Conservation (phyloP, 2,329 filamentous ascomycete genomes). For the Cucurbitaria berberidis region DNA sequence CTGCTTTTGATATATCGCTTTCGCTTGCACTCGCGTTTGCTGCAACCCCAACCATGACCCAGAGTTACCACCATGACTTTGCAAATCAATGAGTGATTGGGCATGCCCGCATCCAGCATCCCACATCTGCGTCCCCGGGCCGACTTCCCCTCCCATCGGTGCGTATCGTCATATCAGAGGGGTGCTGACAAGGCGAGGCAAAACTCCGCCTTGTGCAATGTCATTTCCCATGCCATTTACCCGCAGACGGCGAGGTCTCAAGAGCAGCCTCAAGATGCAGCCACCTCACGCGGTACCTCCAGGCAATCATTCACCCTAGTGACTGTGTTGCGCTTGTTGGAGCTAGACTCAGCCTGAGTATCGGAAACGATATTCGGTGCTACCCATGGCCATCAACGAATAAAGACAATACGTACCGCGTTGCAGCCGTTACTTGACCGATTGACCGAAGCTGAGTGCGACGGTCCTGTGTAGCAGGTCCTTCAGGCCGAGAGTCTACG, state of each 20-base stretch:
- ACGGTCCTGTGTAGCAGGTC: slow-evolving; percentile 30
- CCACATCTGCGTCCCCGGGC: slow-evolving; percentile 18
- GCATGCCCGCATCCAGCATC: slow-evolving; percentile 7
- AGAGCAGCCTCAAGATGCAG: slow-evolving; percentile 24
- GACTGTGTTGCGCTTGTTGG: slow-evolving; percentile 8
- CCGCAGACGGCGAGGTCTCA: slow-evolving; percentile 32
- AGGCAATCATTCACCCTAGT: background rate
- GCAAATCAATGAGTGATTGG: slow-evolving; percentile 14
- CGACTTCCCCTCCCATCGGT: slow-evolving; percentile 14
- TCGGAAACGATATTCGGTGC: slow-evolving; percentile 17
- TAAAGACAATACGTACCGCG: slow-evolving; percentile 26
- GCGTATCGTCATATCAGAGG: slow-evolving; percentile 13
- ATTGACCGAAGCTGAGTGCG: slow-evolving; percentile 25
- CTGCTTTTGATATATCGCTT: slow-evolving; percentile 5
- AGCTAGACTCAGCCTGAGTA: slow-evolving; percentile 26
- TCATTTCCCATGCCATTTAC: slow-evolving; percentile 40
- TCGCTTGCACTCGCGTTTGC: slow-evolving; percentile 1
- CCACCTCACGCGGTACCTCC: slow-evolving; percentile 5
- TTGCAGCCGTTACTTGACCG: slow-evolving; percentile 28
- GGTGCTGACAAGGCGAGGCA: slow-evolving; percentile 30
- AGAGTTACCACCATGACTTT: slow-evolving; percentile 6
- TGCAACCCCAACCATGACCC: background rate
- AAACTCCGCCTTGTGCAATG: slow-evolving; percentile 30
- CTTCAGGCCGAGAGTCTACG: slow-evolving; percentile 19
- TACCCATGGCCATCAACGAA: slow-evolving; percentile 25